Base-by-base conservation (phyloP, 352 stramenopile genomes). In the Phytophthora fragariae region DNA sequence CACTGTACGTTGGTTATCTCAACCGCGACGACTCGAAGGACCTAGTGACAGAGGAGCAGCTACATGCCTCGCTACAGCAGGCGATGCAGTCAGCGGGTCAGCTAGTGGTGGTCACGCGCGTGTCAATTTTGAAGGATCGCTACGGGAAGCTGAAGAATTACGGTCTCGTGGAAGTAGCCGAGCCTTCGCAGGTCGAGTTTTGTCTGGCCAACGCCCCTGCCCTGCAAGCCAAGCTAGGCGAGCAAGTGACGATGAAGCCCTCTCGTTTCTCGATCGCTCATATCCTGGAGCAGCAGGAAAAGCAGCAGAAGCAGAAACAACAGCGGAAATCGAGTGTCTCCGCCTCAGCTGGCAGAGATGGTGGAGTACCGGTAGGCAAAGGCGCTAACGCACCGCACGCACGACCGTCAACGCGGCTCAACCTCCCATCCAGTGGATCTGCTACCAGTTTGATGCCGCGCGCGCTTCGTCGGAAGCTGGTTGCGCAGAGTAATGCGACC, bases 111-210 rank as follows among this genome's bases (percentile, higher is more conserved):
- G 73, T 92, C 15, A 82, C 72, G 39, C 79, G 79, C 17, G 79
- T 86, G 44, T 80, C 77, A 10, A 89, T 92, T 37, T 63, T 92
- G 52, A 86, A 79, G 9, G 86, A 91, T 57, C 81, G 80, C n/a
- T 76, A 81, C 24, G 83, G 83, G 0, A 83, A 82, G n/a, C 73
- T 83, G 5, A 93, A 93, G 58, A 85, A 92, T 55, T 92, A 92
- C 46, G 86, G 75, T 1, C 80, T 93, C 2, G 80, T 93, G n/a
- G 72, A 90, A 57, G 44, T 91, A 4, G 67, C 69, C 1, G 68
- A 88, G 24, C 14, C 62, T 14, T 72, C 75, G 2, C 73, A 85
- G n/a, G 69, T 73, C 5, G 31, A 66, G 0, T 70, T 70, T 52
- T 85, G 78, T 21, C 53, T 92, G 3, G 49, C 57, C 19, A 81